Evolutionary conservation across 352 stramenopile species (phyloP), one percentile per base, ranked within the genome.

Genomic region (Phytophthora pini): DNA sequence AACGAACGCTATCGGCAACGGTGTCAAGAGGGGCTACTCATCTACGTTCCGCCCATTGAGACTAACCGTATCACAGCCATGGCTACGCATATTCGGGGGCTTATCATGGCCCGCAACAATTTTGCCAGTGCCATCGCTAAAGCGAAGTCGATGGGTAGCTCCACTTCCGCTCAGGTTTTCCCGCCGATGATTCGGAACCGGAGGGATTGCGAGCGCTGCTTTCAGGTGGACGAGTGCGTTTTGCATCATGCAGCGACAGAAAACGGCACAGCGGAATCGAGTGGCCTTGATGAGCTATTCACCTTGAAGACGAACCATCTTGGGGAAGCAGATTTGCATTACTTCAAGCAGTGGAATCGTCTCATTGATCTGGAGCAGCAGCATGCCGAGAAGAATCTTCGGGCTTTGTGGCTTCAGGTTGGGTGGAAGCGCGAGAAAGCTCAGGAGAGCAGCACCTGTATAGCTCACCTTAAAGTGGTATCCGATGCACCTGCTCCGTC

Each of bases 171-270:
- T 20, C 71, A 89, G 52, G 71, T 83, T 5, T 78, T 94, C 17
- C 90, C 90, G 13, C 65, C 88, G 12, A 89, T 97, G 72, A 68
- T 97, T 39, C 79, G 77, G 15, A 78, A 73, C 10, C 81, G 74
- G 9, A 58, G 69, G 17, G 84, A 94, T 5, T 97, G 91, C 38
- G 73, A 82, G 27, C 69, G 77, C 13, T 97, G 91, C 56, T 97
- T 95, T 56, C 85, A 95, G 45, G 17, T 83, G 13, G 65, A 93
- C 43, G 89, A 96, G 53, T 97, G 91, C 48, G 71, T 97, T n/a
- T 61, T 97, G 22, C 82, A 95, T 55, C 91, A 97, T 56, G 75
- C 77, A 13, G 84, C 87, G 4, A 76, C 87, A 0, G 89, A 97
- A 48, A 88, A 89, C 49, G 89, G 90, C 27, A 88, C 68, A 40